Base-by-base conservation (phyloP, 768 basidiomycete genomes). In the Boletus tomentosulus region DNA sequence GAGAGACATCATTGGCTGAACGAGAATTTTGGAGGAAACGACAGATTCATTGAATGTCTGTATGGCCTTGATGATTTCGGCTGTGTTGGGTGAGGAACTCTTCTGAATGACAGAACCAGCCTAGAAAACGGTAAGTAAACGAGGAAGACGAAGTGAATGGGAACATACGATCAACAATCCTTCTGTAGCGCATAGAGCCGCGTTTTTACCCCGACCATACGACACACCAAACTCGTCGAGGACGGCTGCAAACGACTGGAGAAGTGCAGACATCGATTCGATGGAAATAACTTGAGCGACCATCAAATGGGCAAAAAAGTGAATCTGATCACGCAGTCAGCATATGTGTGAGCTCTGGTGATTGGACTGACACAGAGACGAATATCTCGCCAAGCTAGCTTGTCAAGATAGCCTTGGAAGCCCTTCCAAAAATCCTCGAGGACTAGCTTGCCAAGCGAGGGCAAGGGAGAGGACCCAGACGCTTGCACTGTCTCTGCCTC, bases 371-470 rank as follows among this genome's bases (percentile, higher is more conserved):
- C 94, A 59, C 87, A 88, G 65, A 94, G 77, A 56, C 95, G 82
- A 42, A 89, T 86, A 60, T 95, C 90, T 62, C 92, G 79, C 96
- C 95, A 98, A 50, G 89, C 84, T 27, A 93, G 74, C 57, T 89
- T 89, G 71, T 97, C 94, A 22, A 98, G 75, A 66, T 86, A 92
- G 3, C 82, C 79, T 62, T 93, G 90, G 67, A 98, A 97, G 3
- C 88, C 89, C 70, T 89, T 90, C 82, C 88, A 89, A 54, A 94
- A 87, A 65, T 98, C 93, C 59, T 94, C 88, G 19, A 96, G 72
- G 15, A 95, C 77, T 43, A 86, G 81, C 49, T 80, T 80, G 2
- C 90, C 89, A 0, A 89, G 67, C 0, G 83, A 74, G n/a, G 65
- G 58, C 38, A 46, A 28, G 15, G 27, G 15, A 16, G 69, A 67